Base-by-base conservation (phyloP, 1,284 basidiomycete species). In the Puccinia hordei region DNA sequence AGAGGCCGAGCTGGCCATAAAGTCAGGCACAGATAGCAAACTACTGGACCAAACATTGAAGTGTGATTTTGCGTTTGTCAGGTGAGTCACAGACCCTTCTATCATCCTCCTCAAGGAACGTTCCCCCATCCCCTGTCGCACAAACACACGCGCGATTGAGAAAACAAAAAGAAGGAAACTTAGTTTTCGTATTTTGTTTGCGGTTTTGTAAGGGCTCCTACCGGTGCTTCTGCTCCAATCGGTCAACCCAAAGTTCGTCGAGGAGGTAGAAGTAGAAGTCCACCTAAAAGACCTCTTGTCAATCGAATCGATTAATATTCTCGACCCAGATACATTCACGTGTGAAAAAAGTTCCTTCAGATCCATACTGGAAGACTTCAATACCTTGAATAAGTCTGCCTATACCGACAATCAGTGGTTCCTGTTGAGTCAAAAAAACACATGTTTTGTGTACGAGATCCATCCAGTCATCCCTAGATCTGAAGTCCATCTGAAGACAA, bases 1-100 rank as follows among this genome's bases (percentile, higher is more conserved):
- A 19, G 95, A 99, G 83, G 96, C 96, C 2, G 92, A 96, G 84
- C 90, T 90, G 51, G 96, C 97, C 27, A 97, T 99, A 84, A 86
- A 87, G 68, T 93, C 94, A 76, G 93, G 93, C 33, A 90, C 91
- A 46, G 93, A 93, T 5, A 91, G 93, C 10, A 88, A 90, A 17
- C 87, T 99, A 81, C 87, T 99, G 81, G 96, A 98, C 84, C 93
- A 98, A 87, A 88, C 87, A 46, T 89, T 99, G 65, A 90, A 92
- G 83, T 96, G 95, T 83, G 96, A 98, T 85, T 99, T 95, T 86
- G 95, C 93, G 0, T 99, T 99, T 85, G 92, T 98, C 49, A 90
- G 94, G 33, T 93, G 94, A 63, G 90, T 92, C 17, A 12, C 4
- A 49, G 51, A 49, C 68, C 75, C n/a, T 71, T 76, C 65, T 80